phyloP scores from a whole-genome alignment of 73 alveolate genomes.

The Paramecium octaurelia region DNA sequence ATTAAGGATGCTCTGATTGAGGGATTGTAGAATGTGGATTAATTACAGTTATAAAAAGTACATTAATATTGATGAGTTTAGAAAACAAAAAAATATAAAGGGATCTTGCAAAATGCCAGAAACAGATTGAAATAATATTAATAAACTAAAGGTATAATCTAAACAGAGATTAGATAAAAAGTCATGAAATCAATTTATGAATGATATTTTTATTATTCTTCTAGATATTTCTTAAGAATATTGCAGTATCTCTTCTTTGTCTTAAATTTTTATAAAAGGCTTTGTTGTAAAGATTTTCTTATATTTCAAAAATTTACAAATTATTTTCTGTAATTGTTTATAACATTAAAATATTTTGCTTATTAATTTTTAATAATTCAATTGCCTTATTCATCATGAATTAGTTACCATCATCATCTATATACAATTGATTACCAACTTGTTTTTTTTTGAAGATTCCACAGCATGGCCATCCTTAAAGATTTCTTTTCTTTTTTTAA shows the following conservation, averaged over 20 bases:
- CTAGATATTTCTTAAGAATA: background rate
- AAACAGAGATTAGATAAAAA: background rate
- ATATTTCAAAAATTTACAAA: no score
- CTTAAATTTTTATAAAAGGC: background rate
- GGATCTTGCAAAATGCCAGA: background rate
- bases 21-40: background rate
- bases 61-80: background rate
- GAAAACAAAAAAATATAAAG: background rate
- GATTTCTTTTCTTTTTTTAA: background rate
- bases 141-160: background rate
- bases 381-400: background rate
- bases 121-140: background rate
- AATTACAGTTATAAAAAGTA: background rate
- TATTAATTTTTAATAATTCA: background rate
- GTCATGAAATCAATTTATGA: background rate
- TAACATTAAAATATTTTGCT: background rate
- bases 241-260: no score
- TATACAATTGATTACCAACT: background rate
- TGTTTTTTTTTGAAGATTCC: background rate
- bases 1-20: background rate
- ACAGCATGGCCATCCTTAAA: slow-evolving; percentile 10
- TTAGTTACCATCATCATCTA: background rate
- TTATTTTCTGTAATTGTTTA: no score
- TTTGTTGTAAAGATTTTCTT: no score
- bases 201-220: background rate